Percentiles rank a stretch among this genome's conserved stretches.
These are phyloP conservation scores for Zymoseptoria passerinii DNA, from an alignment of 2,329 filamentous ascomycete genomes.

Conservation along the genomic window DNA sequence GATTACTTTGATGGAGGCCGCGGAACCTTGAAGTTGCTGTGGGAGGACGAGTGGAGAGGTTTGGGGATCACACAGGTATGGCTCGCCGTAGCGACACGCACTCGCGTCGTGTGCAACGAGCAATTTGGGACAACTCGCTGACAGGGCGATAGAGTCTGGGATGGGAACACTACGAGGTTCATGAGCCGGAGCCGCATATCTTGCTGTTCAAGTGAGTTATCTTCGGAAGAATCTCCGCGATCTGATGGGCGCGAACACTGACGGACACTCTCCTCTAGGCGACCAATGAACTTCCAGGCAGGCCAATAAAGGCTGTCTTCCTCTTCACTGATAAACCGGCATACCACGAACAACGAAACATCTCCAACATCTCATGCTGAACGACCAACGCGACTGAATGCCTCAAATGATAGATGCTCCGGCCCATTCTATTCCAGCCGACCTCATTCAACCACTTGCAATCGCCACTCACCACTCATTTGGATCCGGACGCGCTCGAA, in stretches of 20 bases:
- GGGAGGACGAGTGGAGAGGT: constrained; percentile 97
- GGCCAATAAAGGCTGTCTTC: constrained; percentile 1
- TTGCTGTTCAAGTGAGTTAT: constrained; percentile 87
- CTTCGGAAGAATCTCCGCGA: background rate
- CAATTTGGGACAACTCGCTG: background rate
- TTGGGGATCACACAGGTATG: constrained; percentile 91
- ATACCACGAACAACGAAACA: background rate
- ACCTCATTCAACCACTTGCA: too few relatives aligned
- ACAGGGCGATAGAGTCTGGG: constrained; percentile 65
- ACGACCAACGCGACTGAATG: background rate
- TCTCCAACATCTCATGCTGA: background rate
- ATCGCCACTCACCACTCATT: too few relatives aligned
- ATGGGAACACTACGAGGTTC: constrained; percentile 99
- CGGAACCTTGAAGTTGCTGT: constrained; percentile 89
- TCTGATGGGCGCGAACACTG: background rate
- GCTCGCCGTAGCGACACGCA: too few relatives aligned
- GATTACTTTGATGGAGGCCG: constrained; percentile 86
- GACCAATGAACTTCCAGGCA: constrained; percentile 17
- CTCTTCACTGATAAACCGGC: background rate
- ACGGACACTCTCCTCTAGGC: constrained; percentile 5
- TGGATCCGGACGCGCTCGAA: too few relatives aligned
- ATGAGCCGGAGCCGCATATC: constrained; percentile 97
- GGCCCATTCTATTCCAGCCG: background rate
- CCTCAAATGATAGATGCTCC: background rate
- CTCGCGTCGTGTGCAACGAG: too few relatives aligned